Conservation (phyloP, 2,329 filamentous ascomycete species). For the Trichophyton verrucosum region DNA sequence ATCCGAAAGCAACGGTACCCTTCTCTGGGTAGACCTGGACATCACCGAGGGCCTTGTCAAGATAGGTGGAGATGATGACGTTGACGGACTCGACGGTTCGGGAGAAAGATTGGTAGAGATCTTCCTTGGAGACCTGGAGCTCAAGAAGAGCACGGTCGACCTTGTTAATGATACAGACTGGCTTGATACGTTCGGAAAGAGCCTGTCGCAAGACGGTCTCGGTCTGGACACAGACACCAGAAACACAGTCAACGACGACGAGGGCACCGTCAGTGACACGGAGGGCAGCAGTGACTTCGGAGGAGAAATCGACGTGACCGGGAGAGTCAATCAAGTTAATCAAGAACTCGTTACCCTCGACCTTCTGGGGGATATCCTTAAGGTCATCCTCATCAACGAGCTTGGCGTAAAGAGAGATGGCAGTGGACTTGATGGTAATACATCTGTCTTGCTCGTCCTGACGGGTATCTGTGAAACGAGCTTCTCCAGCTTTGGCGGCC, state of each 20-base stretch:
- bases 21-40: slow-evolving; percentile 97
- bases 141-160: slow-evolving; percentile 99
- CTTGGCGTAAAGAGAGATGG: slow-evolving; percentile 92
- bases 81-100: slow-evolving; percentile 99
- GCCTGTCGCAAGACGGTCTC: slow-evolving; percentile 99
- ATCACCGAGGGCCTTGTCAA: slow-evolving; percentile 92
- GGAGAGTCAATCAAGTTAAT: slow-evolving; percentile 99
- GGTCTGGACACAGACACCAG: slow-evolving; percentile 99
- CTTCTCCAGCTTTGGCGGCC: slow-evolving; percentile 89
- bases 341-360: slow-evolving; percentile 90
- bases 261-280: slow-evolving; percentile 99
- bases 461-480: slow-evolving; percentile 92
- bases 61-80: slow-evolving; percentile 98
- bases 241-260: slow-evolving; percentile 98
- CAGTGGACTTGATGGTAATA: slow-evolving; percentile 99
- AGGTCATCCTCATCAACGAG: slow-evolving; percentile 72
- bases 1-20: slow-evolving; percentile 97
- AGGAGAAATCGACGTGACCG: slow-evolving; percentile 99
- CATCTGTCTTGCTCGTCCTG: slow-evolving; percentile 98
- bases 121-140: slow-evolving; percentile 96
- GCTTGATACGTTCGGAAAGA: slow-evolving; percentile 99
- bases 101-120: slow-evolving; percentile 98
- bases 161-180: slow-evolving; percentile 99
- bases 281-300: slow-evolving; percentile 96
- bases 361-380: slow-evolving; percentile 85